Evolutionary conservation across 345 rosid genomes (phyloP), one percentile per base, ranked within the genome.

Genomic region (Angophora floribunda): DNA sequence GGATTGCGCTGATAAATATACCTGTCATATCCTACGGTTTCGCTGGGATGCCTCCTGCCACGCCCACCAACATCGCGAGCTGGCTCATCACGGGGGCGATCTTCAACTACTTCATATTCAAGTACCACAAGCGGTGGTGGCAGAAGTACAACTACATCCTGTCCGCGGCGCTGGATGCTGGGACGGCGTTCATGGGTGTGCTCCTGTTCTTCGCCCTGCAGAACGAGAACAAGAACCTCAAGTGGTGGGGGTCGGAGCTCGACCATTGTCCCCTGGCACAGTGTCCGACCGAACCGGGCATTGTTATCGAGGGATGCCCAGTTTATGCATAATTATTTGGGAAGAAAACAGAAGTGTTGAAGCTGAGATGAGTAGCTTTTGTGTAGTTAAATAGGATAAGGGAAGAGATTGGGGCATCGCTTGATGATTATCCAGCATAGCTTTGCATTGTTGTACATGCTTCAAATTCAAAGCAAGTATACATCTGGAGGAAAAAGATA

Each of bases 11-110:
- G 93, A 96, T 98, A 87, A 97, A 98, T 95, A 94, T 97, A 28
- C 99, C 99, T 0, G 99, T 98, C 87, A 96, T 97, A 92, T 95
- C 99, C 13, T 97, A 97, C 19, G 99, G 99, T 1, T 98, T 98
- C 79, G 99, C 99, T 0, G 99, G 99, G 90, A 95, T 98, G 99
- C 99, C 99, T 75, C 99, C 99, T 0, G 99, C 99, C 22, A 98
- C 99, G 87, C 99, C 99, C 32, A 97, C 99, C 49, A 98, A 98
- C 93, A 98, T 98, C 3, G 99, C 99, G 0, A 98, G 99, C 92
- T 98, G 99, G 99, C 96, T 98, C 19, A 52, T 93, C 88, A 97
- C 99, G 0, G 99, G 99, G 88, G 94, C 91, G 88, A 94, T 98
- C 91, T 98, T 98, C 95, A 98, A 98, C 95, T 97, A 93, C 91